Percentiles rank a stretch among this genome's conserved stretches.
phyloP scores from a whole-genome alignment of 768 basidiomycete species.

The Pleurotus platypus region DNA sequence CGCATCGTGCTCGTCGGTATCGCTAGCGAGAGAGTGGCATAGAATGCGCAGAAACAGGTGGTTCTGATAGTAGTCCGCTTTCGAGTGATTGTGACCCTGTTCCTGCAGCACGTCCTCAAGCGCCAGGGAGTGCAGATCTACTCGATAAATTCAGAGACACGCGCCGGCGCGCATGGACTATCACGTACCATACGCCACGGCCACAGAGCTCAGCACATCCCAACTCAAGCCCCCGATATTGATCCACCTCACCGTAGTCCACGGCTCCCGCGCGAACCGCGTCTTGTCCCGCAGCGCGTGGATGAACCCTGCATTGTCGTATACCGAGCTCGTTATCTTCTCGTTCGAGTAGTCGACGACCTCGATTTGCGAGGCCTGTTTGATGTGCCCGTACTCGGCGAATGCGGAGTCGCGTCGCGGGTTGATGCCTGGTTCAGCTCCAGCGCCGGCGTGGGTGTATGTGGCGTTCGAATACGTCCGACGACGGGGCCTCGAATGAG shows the following conservation, averaged over 20 bases:
- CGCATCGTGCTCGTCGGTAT: slow-evolving; percentile 8
- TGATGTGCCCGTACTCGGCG: slow-evolving; percentile 46
- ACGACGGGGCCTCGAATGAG: too few species aligned
- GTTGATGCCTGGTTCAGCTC: slow-evolving; percentile 65
- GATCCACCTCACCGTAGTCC: slow-evolving; percentile 39
- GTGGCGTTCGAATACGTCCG: slow-evolving; percentile 21
- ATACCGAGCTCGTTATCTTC: slow-evolving; percentile 35
- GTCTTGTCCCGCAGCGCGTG: slow-evolving; percentile 33
- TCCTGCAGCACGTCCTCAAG: slow-evolving; percentile 63
- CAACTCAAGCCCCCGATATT: slow-evolving; percentile 61
- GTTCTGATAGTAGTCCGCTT: slow-evolving; percentile 43
- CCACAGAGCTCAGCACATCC: slow-evolving; percentile 60
- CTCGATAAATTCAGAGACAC: slow-evolving; percentile 1
- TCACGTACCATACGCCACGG: slow-evolving; percentile 50
- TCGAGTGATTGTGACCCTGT: slow-evolving; percentile 44
- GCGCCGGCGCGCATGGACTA: slow-evolving; percentile 9
- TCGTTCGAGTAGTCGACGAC: slow-evolving; percentile 56
- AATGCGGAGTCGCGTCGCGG: slow-evolving; percentile 46
- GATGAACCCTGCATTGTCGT: slow-evolving; percentile 51
- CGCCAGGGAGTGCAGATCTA: slow-evolving; percentile 63
- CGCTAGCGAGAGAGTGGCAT: slow-evolving; percentile 38
- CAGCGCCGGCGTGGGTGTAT: slow-evolving; percentile 34
- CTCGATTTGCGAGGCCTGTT: slow-evolving; percentile 56
- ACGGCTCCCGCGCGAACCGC: not conserved
- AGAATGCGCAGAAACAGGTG: slow-evolving; percentile 66